Evolutionary conservation across 75 land plant genomes (phyloP), one percentile per base, ranked within the genome.

Genomic region (Pseudotsuga menziesii): DNA sequence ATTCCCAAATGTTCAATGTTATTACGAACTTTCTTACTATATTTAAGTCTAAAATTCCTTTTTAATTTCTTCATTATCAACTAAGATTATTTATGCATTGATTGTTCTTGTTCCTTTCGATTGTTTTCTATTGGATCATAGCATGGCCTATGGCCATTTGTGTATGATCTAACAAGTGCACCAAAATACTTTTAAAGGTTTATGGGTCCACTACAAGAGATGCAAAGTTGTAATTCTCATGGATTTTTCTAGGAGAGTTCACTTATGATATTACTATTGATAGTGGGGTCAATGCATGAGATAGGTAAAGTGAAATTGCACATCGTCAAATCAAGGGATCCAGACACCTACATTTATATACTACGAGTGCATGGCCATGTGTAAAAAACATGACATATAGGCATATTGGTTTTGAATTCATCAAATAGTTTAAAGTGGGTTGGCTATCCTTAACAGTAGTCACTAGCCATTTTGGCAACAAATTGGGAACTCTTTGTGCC

Each of bases 311-410:
- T 93, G 60, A 82, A 94, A 76, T 62, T 97, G 17, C 97, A 97
- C 27, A 61, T 58, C 84, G 11, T 85, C 94, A 17, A 97, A 97
- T 84, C 88, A 97, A 78, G 99, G 97, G 54, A 89, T 81, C 74
- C 79, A 88, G 44, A 90, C 69, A 97, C 99, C 4, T 94, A 97
- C 85, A 89, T 97, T 29, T 92, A 97, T 57, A 89, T 94, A 16
- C n/a, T 94, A 57, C 87, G 97, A 73, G 91, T 97, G 6, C 99
- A 97, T 76, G 99, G 99, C 61, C 78, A 79, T 54, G 99, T 94
- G 71, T 67, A 67, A 57, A 9, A 8, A 57, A 57, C 15, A 15
- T 15, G 13, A 57, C 15, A 57, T 57, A 57, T 57, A 57, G n/a
- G n/a, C n/a, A n/a, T n/a, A n/a, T n/a, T n/a, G n/a, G n/a, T n/a